Conservation (phyloP, 2,329 filamentous ascomycete species). For the Samsoniella hepiali region DNA sequence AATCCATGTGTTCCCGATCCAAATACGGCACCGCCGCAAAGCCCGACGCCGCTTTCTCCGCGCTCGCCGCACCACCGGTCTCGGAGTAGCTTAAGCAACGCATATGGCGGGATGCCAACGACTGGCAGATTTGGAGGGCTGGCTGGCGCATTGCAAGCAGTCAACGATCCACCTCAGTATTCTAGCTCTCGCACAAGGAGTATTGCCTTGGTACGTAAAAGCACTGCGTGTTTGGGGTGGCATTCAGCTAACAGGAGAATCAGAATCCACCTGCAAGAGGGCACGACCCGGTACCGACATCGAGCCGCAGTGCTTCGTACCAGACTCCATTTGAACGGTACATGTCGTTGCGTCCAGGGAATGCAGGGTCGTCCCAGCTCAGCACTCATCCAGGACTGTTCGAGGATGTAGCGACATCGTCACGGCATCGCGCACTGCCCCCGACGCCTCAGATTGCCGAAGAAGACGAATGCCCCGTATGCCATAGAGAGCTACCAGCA, state of each 20-base stretch:
- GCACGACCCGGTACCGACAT: slow-evolving; percentile 12
- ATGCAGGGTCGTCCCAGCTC: slow-evolving; percentile 31
- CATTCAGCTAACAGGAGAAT: neutral
- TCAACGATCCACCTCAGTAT: slow-evolving; percentile 36
- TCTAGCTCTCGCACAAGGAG: slow-evolving; percentile 40
- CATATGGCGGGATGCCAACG: slow-evolving; percentile 29
- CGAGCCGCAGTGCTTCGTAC: slow-evolving; percentile 30
- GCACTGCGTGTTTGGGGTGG: neutral
- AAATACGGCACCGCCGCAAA: slow-evolving; percentile 54
- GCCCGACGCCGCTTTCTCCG: slow-evolving; percentile 37
- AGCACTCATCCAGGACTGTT: slow-evolving; percentile 32
- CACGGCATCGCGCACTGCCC: slow-evolving; percentile 38
- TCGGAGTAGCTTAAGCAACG: slow-evolving; percentile 41
- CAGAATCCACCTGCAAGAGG: slow-evolving; percentile 1
- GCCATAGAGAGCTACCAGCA: slow-evolving; percentile 66
- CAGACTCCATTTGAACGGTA: slow-evolving; percentile 39
- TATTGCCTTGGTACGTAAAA: slow-evolving; percentile 46
- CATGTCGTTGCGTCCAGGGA: slow-evolving; percentile 35
- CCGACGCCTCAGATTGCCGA: slow-evolving; percentile 56
- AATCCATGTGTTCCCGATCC: slow-evolving; percentile 62
- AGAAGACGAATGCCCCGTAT: slow-evolving; percentile 78
- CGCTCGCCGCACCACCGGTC: slow-evolving; percentile 43
- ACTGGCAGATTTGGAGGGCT: slow-evolving; percentile 26
- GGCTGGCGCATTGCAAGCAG: slow-evolving; percentile 1
- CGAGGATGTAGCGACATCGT: slow-evolving; percentile 33